Base-by-base conservation (phyloP, 345 rosid species). In the Aurinia saxatilis region DNA sequence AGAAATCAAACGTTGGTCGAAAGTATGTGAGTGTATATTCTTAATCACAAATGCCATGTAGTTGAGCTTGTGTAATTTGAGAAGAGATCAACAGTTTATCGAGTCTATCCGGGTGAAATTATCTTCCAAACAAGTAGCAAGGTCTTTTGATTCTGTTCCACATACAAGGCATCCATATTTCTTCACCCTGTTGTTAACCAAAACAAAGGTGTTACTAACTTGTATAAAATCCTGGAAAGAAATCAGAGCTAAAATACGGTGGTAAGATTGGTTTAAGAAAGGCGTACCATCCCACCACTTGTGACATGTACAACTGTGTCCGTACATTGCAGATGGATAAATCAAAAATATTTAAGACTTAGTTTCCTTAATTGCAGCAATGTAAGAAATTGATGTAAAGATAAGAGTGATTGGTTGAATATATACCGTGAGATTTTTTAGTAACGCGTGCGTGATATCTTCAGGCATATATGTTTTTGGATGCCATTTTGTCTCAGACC, bases 401-500 rank as follows among this genome's bases (percentile, higher is more conserved):
- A 35, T 19, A 27, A 29, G 44, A 42, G 38, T 13, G 10, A 16
- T 25, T 37, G 45, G 11, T 52, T 36, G 11, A 34, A 31, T 33
- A 13, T 7, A 42, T 87, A 95, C 99, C 88, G 93, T 86, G 31
- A 95, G 80, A 69, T 90, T 95, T 76, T 59, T 77, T 53, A 95
- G 54, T 60, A 88, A 89, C 37, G 80, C 88, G 3, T 67, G 78
- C 4, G 81, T 79, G 42, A 88, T 60, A 72, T 95, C 99, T 11
- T 68, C 75, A 47, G 85, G 77, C 79, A 75, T 83, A 66, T 82
- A 95, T 7, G 91, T 84, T 73, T 86, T 95, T 11, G 99, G 98
- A 76, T 95, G 98, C 99, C 98, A 95, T 60, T 90, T 84, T 71
- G 88, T 82, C 75, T 95, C 99, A 9, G 98, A 95, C 99, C 99